A percentile compares a stretch with the other conserved stretches of the same genome.
These are phyloP conservation scores for Dictyostelium discoideum DNA, from an alignment of 78 protist genomes.

Conservation along the genomic window DNA sequence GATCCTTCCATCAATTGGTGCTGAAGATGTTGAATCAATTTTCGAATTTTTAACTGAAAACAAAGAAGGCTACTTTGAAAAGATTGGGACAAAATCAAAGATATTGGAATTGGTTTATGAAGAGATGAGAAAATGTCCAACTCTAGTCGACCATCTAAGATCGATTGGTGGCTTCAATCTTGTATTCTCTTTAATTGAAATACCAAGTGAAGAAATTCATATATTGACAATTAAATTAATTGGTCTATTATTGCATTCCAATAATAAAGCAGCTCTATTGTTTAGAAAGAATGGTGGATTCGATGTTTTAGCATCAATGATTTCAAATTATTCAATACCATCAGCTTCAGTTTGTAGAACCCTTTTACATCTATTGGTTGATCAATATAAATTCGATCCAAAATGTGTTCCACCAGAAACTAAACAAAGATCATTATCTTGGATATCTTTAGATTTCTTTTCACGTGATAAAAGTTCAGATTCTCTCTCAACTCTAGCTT, in stretches of 20 bases:
- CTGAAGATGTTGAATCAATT: slow-evolving; percentile 55
- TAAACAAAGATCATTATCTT: slow-evolving; percentile 56
- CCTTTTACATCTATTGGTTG: slow-evolving; percentile 18
- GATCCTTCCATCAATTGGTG: slow-evolving; percentile 30
- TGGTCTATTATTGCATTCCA: slow-evolving; percentile 51
- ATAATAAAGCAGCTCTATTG: slow-evolving; percentile 43
- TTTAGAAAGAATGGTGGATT: slow-evolving; percentile 72
- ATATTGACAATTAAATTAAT: slow-evolving; percentile 32
- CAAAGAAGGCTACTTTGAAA: slow-evolving; percentile 34
- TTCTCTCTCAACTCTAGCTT: neutral
- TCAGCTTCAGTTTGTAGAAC: slow-evolving; percentile 28
- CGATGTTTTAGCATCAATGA: slow-evolving; percentile 34
- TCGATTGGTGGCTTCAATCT: slow-evolving; percentile 75
- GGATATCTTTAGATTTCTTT: slow-evolving; percentile 72
- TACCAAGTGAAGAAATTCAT: slow-evolving; percentile 68
- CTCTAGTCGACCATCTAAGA: slow-evolving; percentile 28
- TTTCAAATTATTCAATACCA: slow-evolving; percentile 26
- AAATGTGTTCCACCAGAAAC: slow-evolving; percentile 59
- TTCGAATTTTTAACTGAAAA: slow-evolving; percentile 40
- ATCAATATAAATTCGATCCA: slow-evolving; percentile 69
- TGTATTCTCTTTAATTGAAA: slow-evolving; percentile 62
- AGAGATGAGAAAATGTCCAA: slow-evolving; percentile 74
- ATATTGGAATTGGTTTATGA: slow-evolving; percentile 56
- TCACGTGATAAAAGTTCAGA: slow-evolving; percentile 69
- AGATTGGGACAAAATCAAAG: slow-evolving; percentile 27